These are phyloP conservation scores for Didymella pinodella DNA, from an alignment of 2,329 filamentous ascomycete genomes.

Conservation along the genomic window DNA sequence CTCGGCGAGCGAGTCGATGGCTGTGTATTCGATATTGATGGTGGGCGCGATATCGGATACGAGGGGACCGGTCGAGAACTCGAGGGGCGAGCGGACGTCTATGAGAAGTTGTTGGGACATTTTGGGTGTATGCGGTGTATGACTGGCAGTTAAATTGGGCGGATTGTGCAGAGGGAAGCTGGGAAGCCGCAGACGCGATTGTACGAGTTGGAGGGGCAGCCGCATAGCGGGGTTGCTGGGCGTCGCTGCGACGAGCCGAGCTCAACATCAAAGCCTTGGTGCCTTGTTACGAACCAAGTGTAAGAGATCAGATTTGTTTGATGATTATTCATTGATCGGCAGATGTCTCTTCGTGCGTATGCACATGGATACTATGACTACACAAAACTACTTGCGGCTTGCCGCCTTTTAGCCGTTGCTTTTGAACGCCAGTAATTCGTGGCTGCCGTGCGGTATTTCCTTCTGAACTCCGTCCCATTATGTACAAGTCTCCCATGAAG, in stretches of 20 bases:
- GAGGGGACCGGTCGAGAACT: slow-evolving; percentile 47
- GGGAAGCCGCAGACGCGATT: background rate
- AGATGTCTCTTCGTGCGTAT: slow-evolving; percentile 7
- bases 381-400: slow-evolving; percentile 10
- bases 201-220: slow-evolving; percentile 1
- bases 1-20: slow-evolving; percentile 39
- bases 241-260: slow-evolving; percentile 6
- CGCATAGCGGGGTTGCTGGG: slow-evolving; percentile 8
- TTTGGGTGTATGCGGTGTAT: background rate
- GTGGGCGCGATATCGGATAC: slow-evolving; percentile 36
- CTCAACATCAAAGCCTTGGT: background rate
- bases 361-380: slow-evolving; percentile 17
- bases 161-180: background rate
- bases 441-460: slow-evolving; percentile 12
- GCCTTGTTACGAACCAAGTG: background rate
- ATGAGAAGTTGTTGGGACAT: slow-evolving; percentile 38
- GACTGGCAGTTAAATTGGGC: background rate
- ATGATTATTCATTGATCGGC: slow-evolving; percentile 14
- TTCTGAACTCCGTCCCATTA: slow-evolving; percentile 22
- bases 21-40: slow-evolving; percentile 51
- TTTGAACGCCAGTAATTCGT: slow-evolving; percentile 11
- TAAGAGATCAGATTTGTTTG: background rate
- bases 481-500: slow-evolving; percentile 10
- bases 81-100: slow-evolving; percentile 49
- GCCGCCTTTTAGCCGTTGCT: slow-evolving; percentile 3